Conservation (phyloP, 495 filamentous ascomycete genomes). For the Hypoxylon rickii region DNA sequence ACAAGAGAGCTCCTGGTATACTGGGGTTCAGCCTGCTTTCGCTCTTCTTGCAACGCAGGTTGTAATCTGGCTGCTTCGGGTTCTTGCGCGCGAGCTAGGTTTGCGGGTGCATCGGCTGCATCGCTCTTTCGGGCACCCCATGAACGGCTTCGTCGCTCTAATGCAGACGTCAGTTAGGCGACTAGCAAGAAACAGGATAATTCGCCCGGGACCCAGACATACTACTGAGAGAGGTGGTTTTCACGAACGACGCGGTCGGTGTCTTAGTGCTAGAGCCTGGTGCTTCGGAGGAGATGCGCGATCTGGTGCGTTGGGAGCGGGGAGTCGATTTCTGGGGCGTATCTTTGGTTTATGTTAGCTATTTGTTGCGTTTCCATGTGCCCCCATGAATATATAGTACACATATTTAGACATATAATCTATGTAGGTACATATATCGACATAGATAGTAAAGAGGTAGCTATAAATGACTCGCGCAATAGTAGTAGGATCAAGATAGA, state of each 20-base stretch:
- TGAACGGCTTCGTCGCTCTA: conserved; percentile 22
- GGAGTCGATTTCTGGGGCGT: conserved; percentile 24
- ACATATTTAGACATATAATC: no score
- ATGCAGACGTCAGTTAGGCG: conserved; percentile 8
- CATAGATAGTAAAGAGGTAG: no score
- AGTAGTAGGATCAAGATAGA: not conserved
- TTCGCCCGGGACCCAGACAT: conserved; percentile 1
- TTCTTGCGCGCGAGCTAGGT: conserved; percentile 17
- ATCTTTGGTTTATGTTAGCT: conserved; percentile 14
- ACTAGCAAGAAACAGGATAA: not conserved
- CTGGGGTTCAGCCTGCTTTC: not conserved
- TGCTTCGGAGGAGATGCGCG: conserved; percentile 36
- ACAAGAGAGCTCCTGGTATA: conserved; percentile 13
- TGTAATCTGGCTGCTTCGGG: conserved; percentile 17
- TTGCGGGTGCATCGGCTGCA: conserved; percentile 7
- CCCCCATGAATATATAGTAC: no score
- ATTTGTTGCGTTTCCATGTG: no score
- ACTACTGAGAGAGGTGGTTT: conserved; percentile 17
- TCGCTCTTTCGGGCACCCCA: conserved; percentile 11
- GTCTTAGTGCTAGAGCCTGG: conserved; percentile 19
- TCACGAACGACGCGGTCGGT: conserved; percentile 10
- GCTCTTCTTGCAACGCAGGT: not conserved
- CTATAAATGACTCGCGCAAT: no score
- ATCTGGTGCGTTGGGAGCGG: conserved; percentile 23
- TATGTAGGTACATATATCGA: no score